Evolutionary conservation across 257 asterid species (phyloP).

Genomic region (Fraxinus quadrangulata): DNA sequence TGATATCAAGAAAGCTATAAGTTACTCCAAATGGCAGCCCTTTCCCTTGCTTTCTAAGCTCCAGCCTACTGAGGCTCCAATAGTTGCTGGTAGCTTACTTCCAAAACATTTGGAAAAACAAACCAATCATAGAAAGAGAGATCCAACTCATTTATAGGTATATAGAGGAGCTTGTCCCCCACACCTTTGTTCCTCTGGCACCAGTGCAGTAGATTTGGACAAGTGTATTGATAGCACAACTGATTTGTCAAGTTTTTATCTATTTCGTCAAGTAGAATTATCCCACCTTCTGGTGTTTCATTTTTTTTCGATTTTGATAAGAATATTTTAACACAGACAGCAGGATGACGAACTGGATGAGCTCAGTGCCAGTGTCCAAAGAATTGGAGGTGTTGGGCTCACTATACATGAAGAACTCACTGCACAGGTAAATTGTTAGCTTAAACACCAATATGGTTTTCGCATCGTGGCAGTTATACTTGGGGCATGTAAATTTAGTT

Average conservation of each 20-base stretch:
- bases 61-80: neutral
- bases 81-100: neutral
- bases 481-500: neutral
- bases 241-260: neutral
- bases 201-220: neutral
- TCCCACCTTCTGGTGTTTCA: constrained; percentile 6
- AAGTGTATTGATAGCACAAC: neutral
- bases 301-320: constrained; percentile 6
- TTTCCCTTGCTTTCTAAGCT: neutral
- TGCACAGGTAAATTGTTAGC: constrained; percentile 58
- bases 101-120: neutral
- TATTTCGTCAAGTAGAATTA: constrained; percentile 7
- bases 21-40: neutral
- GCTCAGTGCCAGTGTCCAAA: constrained; percentile 82
- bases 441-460: constrained; percentile 11
- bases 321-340: constrained; percentile 46
- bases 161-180: neutral
- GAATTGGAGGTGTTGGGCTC: constrained; percentile 94
- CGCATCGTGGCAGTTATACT: neutral
- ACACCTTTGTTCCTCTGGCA: neutral
- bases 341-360: constrained; percentile 82
- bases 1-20: neutral
- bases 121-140: neutral
- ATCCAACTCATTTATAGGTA: neutral
- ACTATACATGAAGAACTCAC: constrained; percentile 95